Conservation (phyloP, 495 filamentous ascomycete genomes). For the Neurospora sp. region DNA sequence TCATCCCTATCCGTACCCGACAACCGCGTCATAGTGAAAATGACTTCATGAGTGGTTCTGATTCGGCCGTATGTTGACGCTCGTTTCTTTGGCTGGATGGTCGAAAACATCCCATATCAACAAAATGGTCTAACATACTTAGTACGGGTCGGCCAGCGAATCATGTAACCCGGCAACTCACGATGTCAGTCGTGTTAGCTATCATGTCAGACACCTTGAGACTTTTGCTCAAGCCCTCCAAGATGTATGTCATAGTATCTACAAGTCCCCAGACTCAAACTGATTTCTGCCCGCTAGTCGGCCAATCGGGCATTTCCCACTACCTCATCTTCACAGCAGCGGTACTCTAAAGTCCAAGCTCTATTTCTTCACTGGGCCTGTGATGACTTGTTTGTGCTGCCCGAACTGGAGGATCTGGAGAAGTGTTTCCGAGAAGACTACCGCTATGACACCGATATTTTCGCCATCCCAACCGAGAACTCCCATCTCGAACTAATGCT, state of each 20-base stretch:
- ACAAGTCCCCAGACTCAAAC: background rate
- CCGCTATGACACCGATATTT: slow-evolving; percentile 37
- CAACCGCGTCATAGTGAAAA: slow-evolving; percentile 25
- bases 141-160: slow-evolving; percentile 38
- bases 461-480: slow-evolving; percentile 40
- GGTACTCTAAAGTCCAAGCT: slow-evolving; percentile 42
- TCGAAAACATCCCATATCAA: background rate
- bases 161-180: slow-evolving; percentile 35
- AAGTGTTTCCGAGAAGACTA: slow-evolving; percentile 40
- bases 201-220: slow-evolving; percentile 40
- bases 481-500: slow-evolving; percentile 40
- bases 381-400: slow-evolving; percentile 43
- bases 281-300: slow-evolving; percentile 23
- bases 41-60: slow-evolving; percentile 33
- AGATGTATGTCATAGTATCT: slow-evolving; percentile 27
- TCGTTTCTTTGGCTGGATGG: background rate
- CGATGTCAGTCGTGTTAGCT: slow-evolving; percentile 42
- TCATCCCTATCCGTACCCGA: slow-evolving; percentile 35
- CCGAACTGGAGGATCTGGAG: slow-evolving; percentile 40
- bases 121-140: slow-evolving; percentile 5
- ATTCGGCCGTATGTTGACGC: slow-evolving; percentile 33
- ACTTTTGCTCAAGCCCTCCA: slow-evolving; percentile 38
- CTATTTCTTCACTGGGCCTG: slow-evolving; percentile 46
- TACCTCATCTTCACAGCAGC: slow-evolving; percentile 26
- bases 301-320: slow-evolving; percentile 42